Conservation (phyloP, 352 stramenopile species). For the Pythium scleroteichum region DNA sequence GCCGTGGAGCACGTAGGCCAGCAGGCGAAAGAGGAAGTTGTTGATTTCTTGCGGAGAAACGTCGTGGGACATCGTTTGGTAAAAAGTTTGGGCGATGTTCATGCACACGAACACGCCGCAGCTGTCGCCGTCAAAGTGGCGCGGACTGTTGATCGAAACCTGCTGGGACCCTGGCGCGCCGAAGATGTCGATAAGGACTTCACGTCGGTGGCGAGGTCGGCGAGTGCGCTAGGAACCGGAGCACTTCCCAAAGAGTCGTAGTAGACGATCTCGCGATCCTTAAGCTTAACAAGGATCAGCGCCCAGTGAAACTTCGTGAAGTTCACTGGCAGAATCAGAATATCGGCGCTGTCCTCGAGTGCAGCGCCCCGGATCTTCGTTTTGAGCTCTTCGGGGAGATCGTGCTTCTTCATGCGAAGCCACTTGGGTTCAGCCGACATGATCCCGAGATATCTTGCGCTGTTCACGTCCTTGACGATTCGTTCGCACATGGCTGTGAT, state of each 20-base stretch:
- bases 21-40: constrained; percentile 11
- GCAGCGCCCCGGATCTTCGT: not conserved
- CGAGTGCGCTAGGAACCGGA: no score
- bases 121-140: constrained; percentile 9
- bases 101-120: constrained; percentile 17
- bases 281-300: not conserved
- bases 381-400: not conserved
- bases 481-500: not conserved
- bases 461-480: not conserved
- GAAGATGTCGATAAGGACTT: no score
- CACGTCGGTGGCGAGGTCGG: no score
- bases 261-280: not conserved
- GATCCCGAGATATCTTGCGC: not conserved
- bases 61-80: constrained; percentile 6
- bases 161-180: no score
- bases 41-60: not conserved
- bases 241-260: not conserved
- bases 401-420: not conserved
- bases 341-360: not conserved
- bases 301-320: not conserved
- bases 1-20: constrained; percentile 7
- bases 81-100: constrained; percentile 4
- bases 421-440: not conserved
- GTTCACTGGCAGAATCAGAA: not conserved
- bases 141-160: no score